Evolutionary conservation across 176 grass and related monocot genomes (phyloP).

Genomic region (Pontederia paniculata): DNA sequence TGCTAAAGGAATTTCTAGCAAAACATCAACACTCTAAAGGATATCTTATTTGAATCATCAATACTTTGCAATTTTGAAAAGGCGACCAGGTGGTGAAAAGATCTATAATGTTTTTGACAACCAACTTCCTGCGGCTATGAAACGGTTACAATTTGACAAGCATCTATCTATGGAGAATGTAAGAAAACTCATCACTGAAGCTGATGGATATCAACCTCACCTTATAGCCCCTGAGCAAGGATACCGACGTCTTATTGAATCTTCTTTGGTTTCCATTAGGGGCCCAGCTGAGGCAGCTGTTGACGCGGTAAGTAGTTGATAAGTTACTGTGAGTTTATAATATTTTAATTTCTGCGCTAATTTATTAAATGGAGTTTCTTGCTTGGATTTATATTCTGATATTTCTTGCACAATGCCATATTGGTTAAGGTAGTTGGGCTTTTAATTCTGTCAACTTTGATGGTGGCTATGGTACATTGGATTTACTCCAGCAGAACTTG

Average conservation of each 20-base stretch:
- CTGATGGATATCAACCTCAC: constrained; percentile 19
- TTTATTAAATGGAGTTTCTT: background rate
- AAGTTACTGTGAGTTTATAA: background rate
- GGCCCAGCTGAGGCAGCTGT: constrained; percentile 15
- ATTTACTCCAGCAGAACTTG: too few relatives aligned
- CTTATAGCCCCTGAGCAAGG: constrained; percentile 19
- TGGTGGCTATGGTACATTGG: too few relatives aligned
- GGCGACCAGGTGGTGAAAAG: constrained; percentile 17
- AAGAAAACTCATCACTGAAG: constrained; percentile 17
- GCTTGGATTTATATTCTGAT: too few relatives aligned
- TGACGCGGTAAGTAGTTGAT: constrained; percentile 10
- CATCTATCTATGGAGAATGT: constrained; percentile 18
- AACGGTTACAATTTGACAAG: constrained; percentile 14
- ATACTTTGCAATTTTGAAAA: too few relatives aligned
- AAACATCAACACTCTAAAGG: too few relatives aligned
- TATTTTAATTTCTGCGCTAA: background rate
- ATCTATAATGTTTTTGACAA: constrained; percentile 14
- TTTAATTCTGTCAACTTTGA: too few relatives aligned
- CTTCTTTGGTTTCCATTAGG: constrained; percentile 9
- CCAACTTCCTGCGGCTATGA: constrained; percentile 18
- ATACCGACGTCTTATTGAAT: constrained; percentile 14
- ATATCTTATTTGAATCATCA: too few relatives aligned
- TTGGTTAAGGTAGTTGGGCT: too few relatives aligned
- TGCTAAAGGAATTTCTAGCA: too few relatives aligned
- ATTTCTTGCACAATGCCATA: too few relatives aligned